A percentile compares a stretch with the other conserved stretches of the same genome.
Evolutionary conservation across 179 eudicot species (phyloP).

Genomic region (Patellifolia procumbens): DNA sequence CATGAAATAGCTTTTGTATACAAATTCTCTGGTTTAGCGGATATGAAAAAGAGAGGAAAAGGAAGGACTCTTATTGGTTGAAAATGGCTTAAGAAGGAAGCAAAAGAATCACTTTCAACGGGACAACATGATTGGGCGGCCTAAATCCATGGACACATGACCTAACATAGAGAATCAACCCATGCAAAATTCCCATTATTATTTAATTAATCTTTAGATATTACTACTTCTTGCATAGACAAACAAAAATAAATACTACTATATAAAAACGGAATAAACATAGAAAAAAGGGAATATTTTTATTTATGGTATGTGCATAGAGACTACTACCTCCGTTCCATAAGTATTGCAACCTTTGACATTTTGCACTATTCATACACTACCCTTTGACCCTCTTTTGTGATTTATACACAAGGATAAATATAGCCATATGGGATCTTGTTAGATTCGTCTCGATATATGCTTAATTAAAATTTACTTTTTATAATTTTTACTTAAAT

Average conservation of each 20-base stretch:
- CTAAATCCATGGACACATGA: slow-evolving; percentile 26
- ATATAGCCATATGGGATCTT: too few relatives aligned
- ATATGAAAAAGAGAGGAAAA: slow-evolving; percentile 24
- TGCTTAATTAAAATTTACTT: too few relatives aligned
- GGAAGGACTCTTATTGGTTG: slow-evolving; percentile 38
- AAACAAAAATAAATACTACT: not conserved
- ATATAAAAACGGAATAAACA: not conserved
- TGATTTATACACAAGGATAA: too few relatives aligned
- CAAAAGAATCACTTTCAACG: slow-evolving; percentile 43
- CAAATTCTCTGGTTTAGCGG: slow-evolving; percentile 20
- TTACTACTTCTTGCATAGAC: not conserved
- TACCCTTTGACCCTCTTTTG: too few relatives aligned
- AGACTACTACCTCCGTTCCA: too few relatives aligned
- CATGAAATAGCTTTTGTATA: slow-evolving; percentile 14
- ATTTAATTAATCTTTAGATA: not conserved
- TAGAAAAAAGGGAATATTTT: not conserved
- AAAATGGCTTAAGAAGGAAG: slow-evolving; percentile 60
- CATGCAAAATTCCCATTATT: slow-evolving; percentile 4
- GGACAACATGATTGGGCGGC: slow-evolving; percentile 31
- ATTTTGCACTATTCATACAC: too few relatives aligned
- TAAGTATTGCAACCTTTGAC: too few relatives aligned
- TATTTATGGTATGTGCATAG: too few relatives aligned
- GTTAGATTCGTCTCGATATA: too few relatives aligned
- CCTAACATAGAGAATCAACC: slow-evolving; percentile 20
- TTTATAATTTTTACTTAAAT: too few relatives aligned